Evolutionary conservation across 1,139 yeast genomes (phyloP).

Genomic region (Pichia sp.): DNA sequence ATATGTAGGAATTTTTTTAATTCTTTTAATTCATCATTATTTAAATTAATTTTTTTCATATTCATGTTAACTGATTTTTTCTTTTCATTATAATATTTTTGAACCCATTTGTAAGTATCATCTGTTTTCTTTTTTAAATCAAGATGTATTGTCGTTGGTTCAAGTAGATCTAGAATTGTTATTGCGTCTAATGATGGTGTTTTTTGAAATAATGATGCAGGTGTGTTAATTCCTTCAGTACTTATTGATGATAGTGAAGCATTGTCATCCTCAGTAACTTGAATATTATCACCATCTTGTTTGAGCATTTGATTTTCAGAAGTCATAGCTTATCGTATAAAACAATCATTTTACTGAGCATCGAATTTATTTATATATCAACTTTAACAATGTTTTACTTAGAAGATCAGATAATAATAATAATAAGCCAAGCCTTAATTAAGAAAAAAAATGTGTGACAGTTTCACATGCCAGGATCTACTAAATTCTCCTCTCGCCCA

Average conservation of each 20-base stretch:
- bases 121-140: not conserved
- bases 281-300: too few species aligned
- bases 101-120: constrained; percentile 19
- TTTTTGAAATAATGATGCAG: constrained; percentile 3
- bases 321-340: too few species aligned
- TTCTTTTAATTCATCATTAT: constrained; percentile 29
- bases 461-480: too few species aligned
- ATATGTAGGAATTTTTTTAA: constrained; percentile 28
- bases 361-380: too few species aligned
- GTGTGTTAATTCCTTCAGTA: constrained; percentile 1
- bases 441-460: too few species aligned
- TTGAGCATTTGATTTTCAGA: too few species aligned
- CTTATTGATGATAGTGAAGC: not conserved
- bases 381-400: too few species aligned
- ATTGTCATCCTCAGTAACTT: not conserved
- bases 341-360: too few species aligned
- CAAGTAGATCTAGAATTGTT: constrained; percentile 33
- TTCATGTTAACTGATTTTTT: constrained; percentile 10
- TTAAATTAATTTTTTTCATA: constrained; percentile 5
- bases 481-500: too few species aligned
- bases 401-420: too few species aligned
- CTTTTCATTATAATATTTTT: constrained; percentile 17
- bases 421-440: too few species aligned
- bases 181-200: constrained; percentile 27
- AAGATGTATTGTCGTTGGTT: constrained; percentile 29